phyloP scores from a whole-genome alignment of 257 asterid species.

The Solanum acaule region DNA sequence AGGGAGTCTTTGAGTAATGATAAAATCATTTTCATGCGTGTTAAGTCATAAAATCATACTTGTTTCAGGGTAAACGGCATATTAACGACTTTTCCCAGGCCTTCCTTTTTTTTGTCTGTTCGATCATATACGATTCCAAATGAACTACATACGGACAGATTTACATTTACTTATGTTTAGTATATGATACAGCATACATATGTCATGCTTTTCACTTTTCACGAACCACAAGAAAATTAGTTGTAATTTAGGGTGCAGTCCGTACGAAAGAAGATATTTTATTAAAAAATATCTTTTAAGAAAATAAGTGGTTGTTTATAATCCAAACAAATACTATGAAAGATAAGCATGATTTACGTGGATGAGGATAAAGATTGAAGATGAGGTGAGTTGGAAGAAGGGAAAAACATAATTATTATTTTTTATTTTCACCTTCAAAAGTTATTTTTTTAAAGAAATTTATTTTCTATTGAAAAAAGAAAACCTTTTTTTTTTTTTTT shows the following conservation, averaged over 20 bases:
- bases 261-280: background rate
- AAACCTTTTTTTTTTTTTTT: too few species aligned
- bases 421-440: background rate
- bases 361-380: background rate
- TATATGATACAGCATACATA: background rate
- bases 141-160: background rate
- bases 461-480: too few species aligned
- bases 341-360: background rate
- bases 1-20: background rate
- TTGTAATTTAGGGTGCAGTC: background rate
- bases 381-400: background rate
- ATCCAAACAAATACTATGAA: too few species aligned
- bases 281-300: too few species aligned
- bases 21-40: background rate
- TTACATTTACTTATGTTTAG: background rate
- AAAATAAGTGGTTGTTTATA: too few species aligned
- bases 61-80: background rate
- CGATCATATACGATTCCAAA: background rate
- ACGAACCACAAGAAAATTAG: background rate
- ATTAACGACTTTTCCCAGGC: background rate
- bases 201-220: background rate
- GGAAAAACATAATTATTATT: too few species aligned
- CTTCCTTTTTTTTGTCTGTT: too few species aligned
- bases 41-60: background rate
- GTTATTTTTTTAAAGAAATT: background rate